Evolutionary conservation across 495 filamentous ascomycete genomes (phyloP).

Genomic region (Haplographium delicatum): DNA sequence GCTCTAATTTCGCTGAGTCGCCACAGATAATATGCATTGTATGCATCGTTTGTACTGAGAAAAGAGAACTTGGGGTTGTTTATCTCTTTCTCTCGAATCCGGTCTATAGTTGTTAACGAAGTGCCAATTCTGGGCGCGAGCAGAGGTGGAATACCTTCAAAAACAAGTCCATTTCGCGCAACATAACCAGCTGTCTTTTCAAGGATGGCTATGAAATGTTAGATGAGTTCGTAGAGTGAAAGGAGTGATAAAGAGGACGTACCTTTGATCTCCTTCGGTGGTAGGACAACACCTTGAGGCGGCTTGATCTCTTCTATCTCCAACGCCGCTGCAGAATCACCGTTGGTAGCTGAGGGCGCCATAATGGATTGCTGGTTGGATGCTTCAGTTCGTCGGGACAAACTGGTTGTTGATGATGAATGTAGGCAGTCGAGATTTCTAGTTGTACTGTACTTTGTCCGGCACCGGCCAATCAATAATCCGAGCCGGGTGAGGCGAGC

Average conservation of each 20-base stretch:
- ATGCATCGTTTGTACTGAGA: slow-evolving; percentile 72
- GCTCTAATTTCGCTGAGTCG: slow-evolving; percentile 76
- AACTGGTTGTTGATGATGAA: no score
- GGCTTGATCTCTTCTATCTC: slow-evolving; percentile 63
- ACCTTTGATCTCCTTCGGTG: slow-evolving; percentile 77
- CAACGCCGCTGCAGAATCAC: slow-evolving; percentile 44
- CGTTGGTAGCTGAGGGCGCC: slow-evolving; percentile 51
- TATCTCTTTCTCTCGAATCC: slow-evolving; percentile 79
- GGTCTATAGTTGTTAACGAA: slow-evolving; percentile 42
- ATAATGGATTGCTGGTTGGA: slow-evolving; percentile 8
- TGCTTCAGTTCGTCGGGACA: no score
- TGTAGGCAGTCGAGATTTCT: neutral
- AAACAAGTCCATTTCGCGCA: slow-evolving; percentile 71
- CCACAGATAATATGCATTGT: slow-evolving; percentile 87
- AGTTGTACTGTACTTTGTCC: no score
- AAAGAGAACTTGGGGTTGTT: slow-evolving; percentile 91
- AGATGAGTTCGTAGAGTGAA: slow-evolving; percentile 22
- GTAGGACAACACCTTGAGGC: slow-evolving; percentile 77
- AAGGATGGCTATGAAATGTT: slow-evolving; percentile 54
- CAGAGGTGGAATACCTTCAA: slow-evolving; percentile 56
- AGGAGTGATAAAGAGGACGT: slow-evolving; percentile 23
- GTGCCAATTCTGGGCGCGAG: neutral
- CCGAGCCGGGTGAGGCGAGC: no score
- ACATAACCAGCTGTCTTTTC: slow-evolving; percentile 98
- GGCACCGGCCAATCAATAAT: no score